Percentiles rank a stretch among this genome's conserved stretches.
These are phyloP conservation scores for Aurantiochytrium sp. DNA, from an alignment of 108 stramenopile genomes.

Conservation along the genomic window DNA sequence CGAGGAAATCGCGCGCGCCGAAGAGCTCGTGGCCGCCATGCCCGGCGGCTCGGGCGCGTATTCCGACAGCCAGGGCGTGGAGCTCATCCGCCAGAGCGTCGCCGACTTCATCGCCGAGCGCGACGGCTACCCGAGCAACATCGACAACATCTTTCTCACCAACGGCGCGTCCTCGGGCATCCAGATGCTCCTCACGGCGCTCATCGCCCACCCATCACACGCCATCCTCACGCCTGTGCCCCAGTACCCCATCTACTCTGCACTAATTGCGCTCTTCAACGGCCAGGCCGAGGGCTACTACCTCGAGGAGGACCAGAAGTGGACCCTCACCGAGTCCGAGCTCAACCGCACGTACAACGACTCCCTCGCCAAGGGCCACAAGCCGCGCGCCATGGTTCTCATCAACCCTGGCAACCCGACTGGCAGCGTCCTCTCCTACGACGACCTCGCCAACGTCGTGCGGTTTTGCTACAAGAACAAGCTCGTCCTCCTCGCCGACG, in stretches of 20 bases:
- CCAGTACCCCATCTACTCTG: slow-evolving; percentile 91
- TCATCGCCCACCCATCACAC: slow-evolving; percentile 72
- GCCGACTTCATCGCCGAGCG: slow-evolving; percentile 71
- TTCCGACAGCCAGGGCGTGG: slow-evolving; percentile 73
- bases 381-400: slow-evolving; percentile 71
- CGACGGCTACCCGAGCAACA: slow-evolving; percentile 68
- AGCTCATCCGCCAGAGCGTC: slow-evolving; percentile 68
- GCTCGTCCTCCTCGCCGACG: slow-evolving; percentile 79
- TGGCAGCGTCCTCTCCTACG: slow-evolving; percentile 70
- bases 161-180: slow-evolving; percentile 84
- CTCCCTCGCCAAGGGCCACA: slow-evolving; percentile 63
- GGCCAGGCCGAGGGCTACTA: slow-evolving; percentile 82
- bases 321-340: slow-evolving; percentile 71
- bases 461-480: slow-evolving; percentile 69
- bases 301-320: slow-evolving; percentile 70
- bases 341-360: slow-evolving; percentile 66
- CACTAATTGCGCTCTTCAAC: slow-evolving; percentile 68
- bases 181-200: slow-evolving; percentile 64
- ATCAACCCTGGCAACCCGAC: slow-evolving; percentile 95
- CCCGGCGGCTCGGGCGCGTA: slow-evolving; percentile 70
- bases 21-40: slow-evolving; percentile 30
- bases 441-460: slow-evolving; percentile 72
- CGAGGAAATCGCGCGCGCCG: slow-evolving; percentile 60
- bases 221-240: slow-evolving; percentile 86
- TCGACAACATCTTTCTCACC: slow-evolving; percentile 78